These are phyloP conservation scores for Rhynchospora pubera DNA, from an alignment of 176 grass and related monocot genomes.

Conservation along the genomic window DNA sequence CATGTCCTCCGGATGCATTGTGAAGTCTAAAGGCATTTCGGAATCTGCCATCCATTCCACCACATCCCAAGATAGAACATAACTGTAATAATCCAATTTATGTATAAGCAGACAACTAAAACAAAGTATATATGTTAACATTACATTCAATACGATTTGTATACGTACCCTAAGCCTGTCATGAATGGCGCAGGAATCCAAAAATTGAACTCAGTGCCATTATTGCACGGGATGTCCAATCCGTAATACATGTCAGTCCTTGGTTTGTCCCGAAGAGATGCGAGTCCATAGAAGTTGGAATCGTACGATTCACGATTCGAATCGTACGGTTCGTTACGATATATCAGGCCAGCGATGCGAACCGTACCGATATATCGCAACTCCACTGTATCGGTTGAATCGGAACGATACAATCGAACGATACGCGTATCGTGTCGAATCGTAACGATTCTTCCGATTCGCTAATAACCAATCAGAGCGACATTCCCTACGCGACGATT, in stretches of 20 bases:
- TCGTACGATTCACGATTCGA: too few species aligned
- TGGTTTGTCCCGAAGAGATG: constrained; percentile 27
- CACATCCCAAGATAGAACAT: constrained; percentile 66
- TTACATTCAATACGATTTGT: too few species aligned
- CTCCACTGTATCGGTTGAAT: too few species aligned
- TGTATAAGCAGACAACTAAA: background rate
- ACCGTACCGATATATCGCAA: too few species aligned
- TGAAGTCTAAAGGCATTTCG: constrained; percentile 31
- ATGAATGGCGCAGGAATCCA: constrained; percentile 77
- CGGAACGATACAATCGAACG: too few species aligned
- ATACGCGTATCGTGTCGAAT: too few species aligned
- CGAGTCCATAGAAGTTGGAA: too few species aligned
- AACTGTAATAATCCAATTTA: background rate
- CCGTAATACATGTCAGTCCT: constrained; percentile 58
- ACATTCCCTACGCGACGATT: too few species aligned
- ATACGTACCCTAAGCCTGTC: constrained; percentile 62
- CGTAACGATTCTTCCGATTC: too few species aligned
- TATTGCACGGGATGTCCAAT: constrained; percentile 64
- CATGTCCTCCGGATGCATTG: constrained; percentile 44
- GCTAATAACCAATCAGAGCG: too few species aligned
- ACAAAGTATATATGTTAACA: background rate
- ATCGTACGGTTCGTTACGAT: too few species aligned
- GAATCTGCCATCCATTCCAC: constrained; percentile 45
- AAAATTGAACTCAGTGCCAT: constrained; percentile 30
- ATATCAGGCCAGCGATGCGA: too few species aligned